Evolutionary conservation across 257 asterid species (phyloP).

Genomic region (Scutellaria baicalensis): DNA sequence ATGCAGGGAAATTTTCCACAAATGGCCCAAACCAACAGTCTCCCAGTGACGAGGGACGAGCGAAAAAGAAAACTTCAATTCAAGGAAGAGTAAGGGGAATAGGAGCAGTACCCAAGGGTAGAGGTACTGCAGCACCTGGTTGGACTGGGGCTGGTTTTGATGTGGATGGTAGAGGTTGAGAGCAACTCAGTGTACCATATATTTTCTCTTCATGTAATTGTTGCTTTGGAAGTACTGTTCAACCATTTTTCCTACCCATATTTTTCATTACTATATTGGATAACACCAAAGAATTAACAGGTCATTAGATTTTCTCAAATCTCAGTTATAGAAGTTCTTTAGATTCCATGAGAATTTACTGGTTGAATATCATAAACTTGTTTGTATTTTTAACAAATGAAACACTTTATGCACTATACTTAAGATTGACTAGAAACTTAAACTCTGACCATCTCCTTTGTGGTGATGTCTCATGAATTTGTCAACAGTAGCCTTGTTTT

Average conservation of each 20-base stretch:
- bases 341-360: neutral
- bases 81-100: constrained; percentile 74
- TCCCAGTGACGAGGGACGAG: constrained; percentile 48
- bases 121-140: constrained; percentile 58
- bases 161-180: constrained; percentile 68
- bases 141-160: constrained; percentile 96
- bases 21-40: constrained; percentile 41
- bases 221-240: neutral
- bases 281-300: neutral
- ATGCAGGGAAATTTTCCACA: constrained; percentile 20
- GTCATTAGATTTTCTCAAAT: neutral
- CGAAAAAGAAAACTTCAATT: constrained; percentile 45
- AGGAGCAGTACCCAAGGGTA: constrained; percentile 70
- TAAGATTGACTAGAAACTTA: neutral
- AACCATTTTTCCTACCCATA: neutral
- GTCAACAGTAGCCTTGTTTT: no score
- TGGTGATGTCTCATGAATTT: no score
- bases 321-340: neutral
- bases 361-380: neutral
- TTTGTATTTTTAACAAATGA: neutral
- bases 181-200: constrained; percentile 6
- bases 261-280: constrained; percentile 4
- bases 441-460: no score
- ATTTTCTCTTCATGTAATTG: neutral
- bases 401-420: neutral